Evolutionary conservation across 495 filamentous ascomycete species (phyloP), one percentile per base, ranked within the genome.

Genomic region (Penicillium goetzii): DNA sequence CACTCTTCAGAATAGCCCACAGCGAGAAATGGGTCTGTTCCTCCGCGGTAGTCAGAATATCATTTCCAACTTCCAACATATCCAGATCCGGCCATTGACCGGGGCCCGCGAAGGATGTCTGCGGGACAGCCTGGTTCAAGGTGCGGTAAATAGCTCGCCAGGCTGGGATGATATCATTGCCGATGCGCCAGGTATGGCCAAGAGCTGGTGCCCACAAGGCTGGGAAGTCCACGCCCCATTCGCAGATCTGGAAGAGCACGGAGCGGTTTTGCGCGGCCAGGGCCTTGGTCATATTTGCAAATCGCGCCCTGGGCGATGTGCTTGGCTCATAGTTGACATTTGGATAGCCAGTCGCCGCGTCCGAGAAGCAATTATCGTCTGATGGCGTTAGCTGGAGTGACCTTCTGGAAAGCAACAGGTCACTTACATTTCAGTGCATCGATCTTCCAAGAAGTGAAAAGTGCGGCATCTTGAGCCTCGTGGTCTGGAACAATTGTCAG

Each of bases 1-100:
- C 83, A 15, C 80, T 84, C 68, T 87, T 87, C 58, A 81, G 67
- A 30, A 85, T 82, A 49, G 81, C 82, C 85, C 85, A 88, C 49
- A 88, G 67, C 1, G 79, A 78, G 61, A 88, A 86, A 68, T 87
- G 85, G 0, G 81, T 79, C 41, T 79, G 74, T 28, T 84, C 79
- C 62, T 85, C 79, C 0, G 72, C 58, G 0, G 65, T 58, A 1
- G 73, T 78, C 12, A 81, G 63, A 2, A 76, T 56, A 7, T 74
- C 61, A 19, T 78, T 80, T 0, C 81, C 80, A 10, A 83, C 71
- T 57, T 82, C 78, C 19, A 85, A 67, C 84, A 86, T 86, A 53
- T 86, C 84, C 59, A 85, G 75, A 68, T 86, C 83, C 12, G 83
- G 82, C 73, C 80, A 83, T 49, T 80, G 79, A 12, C 82, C 82